Evolutionary conservation across 2,329 filamentous ascomycete species (phyloP), one percentile per base, ranked within the genome.

Genomic region (Fusarium illudens): DNA sequence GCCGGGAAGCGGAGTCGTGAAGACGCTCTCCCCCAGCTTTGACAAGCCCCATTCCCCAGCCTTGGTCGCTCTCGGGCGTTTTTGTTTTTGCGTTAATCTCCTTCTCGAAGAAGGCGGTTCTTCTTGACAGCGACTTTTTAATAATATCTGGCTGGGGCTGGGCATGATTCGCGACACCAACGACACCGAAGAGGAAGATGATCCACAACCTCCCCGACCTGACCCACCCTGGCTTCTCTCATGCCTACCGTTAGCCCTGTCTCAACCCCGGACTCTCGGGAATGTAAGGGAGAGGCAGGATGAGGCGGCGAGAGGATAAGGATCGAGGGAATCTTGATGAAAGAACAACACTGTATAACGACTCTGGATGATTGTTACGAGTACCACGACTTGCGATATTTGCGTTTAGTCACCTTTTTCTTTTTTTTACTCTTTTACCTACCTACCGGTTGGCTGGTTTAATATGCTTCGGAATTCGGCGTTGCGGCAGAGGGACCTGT

Each of bases 291-390:
- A 33, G 42, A 34, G n/a, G 34, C 22, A 53, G 53, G 50, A 17
- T 27, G n/a, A 59, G 49, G 36, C 11, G 30, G 46, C 17, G 60
- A 49, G 50, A 29, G 34, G 58, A 42, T 48, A 30, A 27, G 39
- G 22, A 46, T 33, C 17, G n/a, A 20, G 9, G 32, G 44, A 22
- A 44, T 51, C 36, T 58, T 44, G 32, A 39, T 60, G 19, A 58
- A 44, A 54, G 52, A 51, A 51, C 50, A 68, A 64, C 48, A 64
- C 65, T 69, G 65, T 67, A 73, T 72, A 62, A 74, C 66, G 72
- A 74, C 67, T 65, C 70, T 73, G 71, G 61, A 74, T 64, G 72
- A 74, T 71, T 67, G 64, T 74, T 72, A 74, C 60, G 72, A 74
- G 62, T 62, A 71, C 60, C 55, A 74, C 59, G 72, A 74, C 55